These are phyloP conservation scores for Tolypocladium cylindrosporum DNA, from an alignment of 2,329 filamentous ascomycete genomes.

Conservation along the genomic window DNA sequence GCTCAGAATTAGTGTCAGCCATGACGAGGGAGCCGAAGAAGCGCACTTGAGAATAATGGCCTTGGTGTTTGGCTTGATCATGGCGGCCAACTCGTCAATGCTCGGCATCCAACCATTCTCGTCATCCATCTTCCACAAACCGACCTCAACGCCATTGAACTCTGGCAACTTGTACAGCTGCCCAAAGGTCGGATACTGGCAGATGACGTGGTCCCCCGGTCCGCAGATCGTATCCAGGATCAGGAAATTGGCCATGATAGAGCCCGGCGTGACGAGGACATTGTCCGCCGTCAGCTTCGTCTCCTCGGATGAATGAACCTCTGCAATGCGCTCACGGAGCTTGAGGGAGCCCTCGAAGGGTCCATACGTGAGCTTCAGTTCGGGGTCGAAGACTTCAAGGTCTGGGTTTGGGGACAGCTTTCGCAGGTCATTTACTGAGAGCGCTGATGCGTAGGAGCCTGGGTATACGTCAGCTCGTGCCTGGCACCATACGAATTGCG, in stretches of 20 bases:
- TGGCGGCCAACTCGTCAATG: slow-evolving; percentile 48
- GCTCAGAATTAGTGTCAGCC: slow-evolving; percentile 29
- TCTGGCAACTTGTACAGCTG: slow-evolving; percentile 67
- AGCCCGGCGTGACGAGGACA: slow-evolving; percentile 64
- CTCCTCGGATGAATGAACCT: slow-evolving; percentile 1
- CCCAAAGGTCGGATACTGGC: slow-evolving; percentile 75
- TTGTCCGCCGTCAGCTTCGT: slow-evolving; percentile 33
- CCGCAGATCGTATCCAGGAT: slow-evolving; percentile 48
- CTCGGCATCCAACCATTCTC: slow-evolving; percentile 55
- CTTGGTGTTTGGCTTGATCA: slow-evolving; percentile 60
- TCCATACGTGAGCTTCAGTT: neutral
- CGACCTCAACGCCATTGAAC: slow-evolving; percentile 63
- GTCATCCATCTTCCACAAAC: slow-evolving; percentile 58
- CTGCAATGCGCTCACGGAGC: slow-evolving; percentile 1
- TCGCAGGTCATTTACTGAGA: neutral
- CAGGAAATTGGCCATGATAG: slow-evolving; percentile 69
- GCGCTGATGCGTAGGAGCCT: neutral
- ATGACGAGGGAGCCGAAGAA: neutral
- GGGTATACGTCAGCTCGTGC: neutral
- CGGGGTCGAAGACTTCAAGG: neutral
- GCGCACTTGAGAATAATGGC: slow-evolving; percentile 10
- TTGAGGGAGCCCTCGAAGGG: neutral
- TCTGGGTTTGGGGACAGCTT: neutral
- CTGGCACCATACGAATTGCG: too few relatives aligned
- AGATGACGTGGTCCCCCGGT: slow-evolving; percentile 69